phyloP scores from a whole-genome alignment of 768 basidiomycete species.

The Macrolepiota dolichaula region DNA sequence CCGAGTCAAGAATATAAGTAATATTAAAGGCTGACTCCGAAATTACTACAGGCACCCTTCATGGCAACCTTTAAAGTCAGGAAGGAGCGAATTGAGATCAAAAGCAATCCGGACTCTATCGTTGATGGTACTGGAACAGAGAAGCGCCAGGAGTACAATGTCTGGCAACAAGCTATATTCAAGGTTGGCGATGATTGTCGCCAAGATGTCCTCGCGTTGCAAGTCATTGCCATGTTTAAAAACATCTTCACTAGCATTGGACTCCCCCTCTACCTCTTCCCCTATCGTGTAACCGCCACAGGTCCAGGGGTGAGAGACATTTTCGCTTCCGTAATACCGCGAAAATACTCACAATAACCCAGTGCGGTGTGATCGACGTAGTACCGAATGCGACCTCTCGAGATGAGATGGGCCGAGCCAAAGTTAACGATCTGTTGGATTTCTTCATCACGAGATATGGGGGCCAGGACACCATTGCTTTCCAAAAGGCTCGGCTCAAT shows the following conservation, averaged over 20 bases:
- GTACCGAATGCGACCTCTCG: slow-evolving; percentile 97
- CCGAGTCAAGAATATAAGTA: neutral
- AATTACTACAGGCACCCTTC: slow-evolving; percentile 80
- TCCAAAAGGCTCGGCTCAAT: slow-evolving; percentile 90
- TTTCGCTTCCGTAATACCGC: neutral
- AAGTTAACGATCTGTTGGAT: slow-evolving; percentile 92
- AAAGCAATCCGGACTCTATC: slow-evolving; percentile 71
- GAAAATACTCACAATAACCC: neutral
- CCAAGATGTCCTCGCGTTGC: slow-evolving; percentile 96
- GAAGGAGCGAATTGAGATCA: slow-evolving; percentile 70
- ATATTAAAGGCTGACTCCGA: slow-evolving; percentile 6
- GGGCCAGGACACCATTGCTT: slow-evolving; percentile 81
- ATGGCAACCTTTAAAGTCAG: slow-evolving; percentile 99
- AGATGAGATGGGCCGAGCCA: slow-evolving; percentile 98
- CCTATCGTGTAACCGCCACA: slow-evolving; percentile 96
- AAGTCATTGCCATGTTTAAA: slow-evolving; percentile 99
- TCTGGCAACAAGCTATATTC: slow-evolving; percentile 98
- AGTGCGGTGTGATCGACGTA: slow-evolving; percentile 99
- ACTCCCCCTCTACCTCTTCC: slow-evolving; percentile 86
- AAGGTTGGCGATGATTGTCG: slow-evolving; percentile 99
- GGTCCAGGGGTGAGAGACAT: slow-evolving; percentile 77
- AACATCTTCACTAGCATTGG: slow-evolving; percentile 92
- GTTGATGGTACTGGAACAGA: slow-evolving; percentile 57
- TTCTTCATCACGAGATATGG: slow-evolving; percentile 96
- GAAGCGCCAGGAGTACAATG: slow-evolving; percentile 68